These are phyloP conservation scores for Phylloporus scabripes DNA, from an alignment of 768 basidiomycete genomes.

Conservation along the genomic window DNA sequence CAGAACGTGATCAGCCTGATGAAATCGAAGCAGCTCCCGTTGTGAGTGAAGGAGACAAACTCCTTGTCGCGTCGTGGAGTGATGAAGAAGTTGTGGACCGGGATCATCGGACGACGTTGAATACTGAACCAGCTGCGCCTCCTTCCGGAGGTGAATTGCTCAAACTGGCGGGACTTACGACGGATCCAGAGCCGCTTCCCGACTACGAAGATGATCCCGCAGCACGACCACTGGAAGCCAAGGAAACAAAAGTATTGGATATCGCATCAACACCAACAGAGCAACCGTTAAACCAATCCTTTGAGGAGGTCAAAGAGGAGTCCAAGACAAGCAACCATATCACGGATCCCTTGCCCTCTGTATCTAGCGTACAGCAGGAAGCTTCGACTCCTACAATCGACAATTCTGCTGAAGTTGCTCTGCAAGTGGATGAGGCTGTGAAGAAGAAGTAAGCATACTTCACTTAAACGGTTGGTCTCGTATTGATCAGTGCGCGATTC, in stretches of 20 bases:
- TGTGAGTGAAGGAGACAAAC: slow-evolving; percentile 4
- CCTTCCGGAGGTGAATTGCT: slow-evolving; percentile 45
- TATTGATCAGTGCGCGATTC: slow-evolving; percentile 5
- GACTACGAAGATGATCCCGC: slow-evolving; percentile 52
- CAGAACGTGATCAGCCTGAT: slow-evolving; percentile 16
- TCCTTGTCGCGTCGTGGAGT: slow-evolving; percentile 13
- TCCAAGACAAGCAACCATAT: slow-evolving; percentile 1
- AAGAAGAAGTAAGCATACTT: slow-evolving; percentile 21
- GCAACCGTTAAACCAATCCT: neutral
- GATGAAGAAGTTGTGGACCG: slow-evolving; percentile 15
- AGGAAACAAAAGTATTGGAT: slow-evolving; percentile 9
- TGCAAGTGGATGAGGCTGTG: slow-evolving; percentile 16
- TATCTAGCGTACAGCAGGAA: slow-evolving; percentile 4
- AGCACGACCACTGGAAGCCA: slow-evolving; percentile 6
- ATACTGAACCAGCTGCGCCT: slow-evolving; percentile 10
- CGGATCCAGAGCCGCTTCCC: slow-evolving; percentile 38
- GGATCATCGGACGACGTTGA: slow-evolving; percentile 4
- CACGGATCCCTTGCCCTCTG: neutral
- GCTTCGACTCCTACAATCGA: slow-evolving; percentile 7
- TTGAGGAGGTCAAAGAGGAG: slow-evolving; percentile 1
- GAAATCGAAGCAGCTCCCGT: slow-evolving; percentile 15
- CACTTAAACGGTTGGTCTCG: neutral
- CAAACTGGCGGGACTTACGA: slow-evolving; percentile 43
- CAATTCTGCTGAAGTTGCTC: slow-evolving; percentile 1
- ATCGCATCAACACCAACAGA: neutral